Conservation (phyloP, 257 asterid genomes). For the Leptodermis oblonga region DNA sequence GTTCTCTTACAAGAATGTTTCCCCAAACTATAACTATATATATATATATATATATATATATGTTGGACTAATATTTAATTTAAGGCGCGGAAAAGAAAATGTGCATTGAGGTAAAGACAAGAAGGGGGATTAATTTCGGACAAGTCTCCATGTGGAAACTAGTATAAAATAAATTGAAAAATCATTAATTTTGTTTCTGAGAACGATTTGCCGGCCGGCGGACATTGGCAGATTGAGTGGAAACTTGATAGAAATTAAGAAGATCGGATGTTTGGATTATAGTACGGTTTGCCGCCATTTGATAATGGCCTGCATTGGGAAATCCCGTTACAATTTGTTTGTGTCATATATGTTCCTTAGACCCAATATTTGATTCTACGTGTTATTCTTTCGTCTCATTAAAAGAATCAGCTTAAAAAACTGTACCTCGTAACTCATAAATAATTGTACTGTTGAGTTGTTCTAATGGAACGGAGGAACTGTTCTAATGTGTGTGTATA, state of each 20-base stretch:
- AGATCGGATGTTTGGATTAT: not conserved
- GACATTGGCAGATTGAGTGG: conserved; percentile 1
- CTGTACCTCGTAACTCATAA: no score
- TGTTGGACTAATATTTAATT: no score
- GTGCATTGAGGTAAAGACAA: not conserved
- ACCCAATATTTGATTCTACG: no score
- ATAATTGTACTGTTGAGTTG: no score
- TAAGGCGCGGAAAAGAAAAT: not conserved
- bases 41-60: no score
- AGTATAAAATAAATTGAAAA: not conserved
- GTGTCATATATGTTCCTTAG: not conserved
- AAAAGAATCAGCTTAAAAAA: no score
- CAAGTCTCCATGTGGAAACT: conserved; percentile 7
- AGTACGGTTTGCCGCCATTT: conserved; percentile 15
- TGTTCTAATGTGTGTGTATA: no score
- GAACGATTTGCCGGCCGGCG: conserved; percentile 13
- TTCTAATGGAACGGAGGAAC: no score
- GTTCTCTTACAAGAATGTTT: no score
- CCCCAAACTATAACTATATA: no score
- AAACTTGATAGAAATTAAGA: not conserved
- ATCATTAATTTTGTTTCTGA: not conserved
- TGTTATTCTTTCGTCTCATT: no score
- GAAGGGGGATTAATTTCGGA: not conserved
- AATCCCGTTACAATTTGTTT: not conserved
- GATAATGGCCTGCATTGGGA: not conserved